Percentiles rank a stretch among this genome's conserved stretches.
Conservation (phyloP, 2,329 filamentous ascomycete genomes). For the Pleomassaria siparia region DNA sequence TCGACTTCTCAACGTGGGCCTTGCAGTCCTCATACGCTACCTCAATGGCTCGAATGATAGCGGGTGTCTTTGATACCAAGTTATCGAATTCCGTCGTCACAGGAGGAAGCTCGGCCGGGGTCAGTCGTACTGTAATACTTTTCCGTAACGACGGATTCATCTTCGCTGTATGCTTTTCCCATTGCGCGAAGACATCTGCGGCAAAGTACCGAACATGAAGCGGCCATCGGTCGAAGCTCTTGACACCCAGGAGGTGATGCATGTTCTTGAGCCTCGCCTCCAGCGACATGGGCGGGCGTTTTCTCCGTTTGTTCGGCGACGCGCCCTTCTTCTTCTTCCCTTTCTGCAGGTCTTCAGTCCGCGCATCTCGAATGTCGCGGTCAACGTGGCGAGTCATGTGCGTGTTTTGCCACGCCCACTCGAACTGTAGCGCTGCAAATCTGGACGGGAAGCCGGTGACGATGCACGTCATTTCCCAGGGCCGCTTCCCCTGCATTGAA, state of each 20-base stretch:
- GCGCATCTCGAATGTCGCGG: slow-evolving; percentile 30
- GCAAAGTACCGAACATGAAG: slow-evolving; percentile 78
- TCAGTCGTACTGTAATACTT: slow-evolving; percentile 31
- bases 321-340: slow-evolving; percentile 27
- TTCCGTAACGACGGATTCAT: slow-evolving; percentile 25
- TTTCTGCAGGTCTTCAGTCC: slow-evolving; percentile 35
- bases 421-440: slow-evolving; percentile 88
- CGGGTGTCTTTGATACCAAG: slow-evolving; percentile 19
- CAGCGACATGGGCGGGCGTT: slow-evolving; percentile 60
- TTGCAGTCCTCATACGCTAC: slow-evolving; percentile 56
- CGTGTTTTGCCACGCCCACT: slow-evolving; percentile 94
- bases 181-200: slow-evolving; percentile 67
- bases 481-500: slow-evolving; percentile 65
- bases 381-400: slow-evolving; percentile 79
- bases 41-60: slow-evolving; percentile 47
- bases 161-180: slow-evolving; percentile 58
- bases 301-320: slow-evolving; percentile 43
- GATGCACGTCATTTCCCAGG: slow-evolving; percentile 79
- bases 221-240: slow-evolving; percentile 82
- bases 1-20: slow-evolving; percentile 55
- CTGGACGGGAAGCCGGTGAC: slow-evolving; percentile 88
- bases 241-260: slow-evolving; percentile 75
- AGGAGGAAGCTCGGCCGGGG: slow-evolving; percentile 28
- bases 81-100: slow-evolving; percentile 18
- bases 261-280: slow-evolving; percentile 75